These are phyloP conservation scores for Fraxinus americana DNA, from an alignment of 257 asterid species.

Conservation along the genomic window DNA sequence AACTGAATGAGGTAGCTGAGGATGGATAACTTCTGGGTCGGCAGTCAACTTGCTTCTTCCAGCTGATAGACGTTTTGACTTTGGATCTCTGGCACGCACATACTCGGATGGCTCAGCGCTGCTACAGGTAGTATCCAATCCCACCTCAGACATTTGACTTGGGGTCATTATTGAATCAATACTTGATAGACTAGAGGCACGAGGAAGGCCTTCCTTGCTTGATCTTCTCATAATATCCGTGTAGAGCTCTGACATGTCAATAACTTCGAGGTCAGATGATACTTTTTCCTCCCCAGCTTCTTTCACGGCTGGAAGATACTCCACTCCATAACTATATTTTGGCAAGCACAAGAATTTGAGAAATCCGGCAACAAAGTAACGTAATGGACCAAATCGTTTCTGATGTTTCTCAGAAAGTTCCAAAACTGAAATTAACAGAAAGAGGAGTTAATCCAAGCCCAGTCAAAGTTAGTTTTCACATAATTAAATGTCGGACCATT, in stretches of 20 bases:
- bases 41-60: conserved; percentile 69
- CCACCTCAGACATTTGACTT: conserved; percentile 69
- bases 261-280: conserved; percentile 47
- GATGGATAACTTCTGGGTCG: conserved; percentile 93
- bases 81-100: conserved; percentile 91
- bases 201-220: conserved; percentile 91
- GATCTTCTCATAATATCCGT: conserved; percentile 93
- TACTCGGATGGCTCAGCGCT: conserved; percentile 92
- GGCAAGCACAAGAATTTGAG: conserved; percentile 94
- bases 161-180: conserved; percentile 96
- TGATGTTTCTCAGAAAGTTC: conserved; percentile 97
- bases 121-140: conserved; percentile 74
- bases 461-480: not conserved
- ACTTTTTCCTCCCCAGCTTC: conserved; percentile 56
- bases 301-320: conserved; percentile 75
- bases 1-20: conserved; percentile 69
- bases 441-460: not conserved
- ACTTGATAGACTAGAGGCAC: conserved; percentile 95
- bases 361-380: conserved; percentile 94
- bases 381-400: conserved; percentile 91
- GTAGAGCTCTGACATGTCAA: conserved; percentile 89
- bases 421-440: conserved; percentile 57
- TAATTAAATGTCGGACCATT: not conserved
- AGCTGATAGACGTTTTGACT: conserved; percentile 80
- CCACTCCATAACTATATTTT: conserved; percentile 86